phyloP scores from a whole-genome alignment of 2,329 filamentous ascomycete genomes.

The Aspergillus sojae region DNA sequence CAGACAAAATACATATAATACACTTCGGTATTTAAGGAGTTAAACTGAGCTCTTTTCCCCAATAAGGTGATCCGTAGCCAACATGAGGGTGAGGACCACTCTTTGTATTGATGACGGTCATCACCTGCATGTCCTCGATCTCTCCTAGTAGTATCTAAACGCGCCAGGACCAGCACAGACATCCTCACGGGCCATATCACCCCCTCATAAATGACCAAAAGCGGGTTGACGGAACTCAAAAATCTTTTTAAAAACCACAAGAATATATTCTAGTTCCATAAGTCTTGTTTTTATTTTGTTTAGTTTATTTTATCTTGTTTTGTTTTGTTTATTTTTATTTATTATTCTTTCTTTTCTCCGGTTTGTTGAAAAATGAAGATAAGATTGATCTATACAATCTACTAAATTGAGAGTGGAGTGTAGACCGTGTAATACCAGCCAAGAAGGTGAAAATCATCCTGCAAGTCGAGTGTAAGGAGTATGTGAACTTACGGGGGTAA shows the following conservation, averaged over 20 bases:
- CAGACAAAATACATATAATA: too few species aligned
- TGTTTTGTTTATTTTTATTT: neutral
- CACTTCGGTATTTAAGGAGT: neutral
- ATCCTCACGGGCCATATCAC: slow-evolving; percentile 17
- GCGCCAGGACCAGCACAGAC: slow-evolving; percentile 14
- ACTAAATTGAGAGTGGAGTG: neutral
- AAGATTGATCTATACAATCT: neutral
- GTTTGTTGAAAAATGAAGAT: neutral
- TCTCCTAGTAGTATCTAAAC: neutral
- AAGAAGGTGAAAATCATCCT: neutral
- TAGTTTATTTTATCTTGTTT: too few species aligned
- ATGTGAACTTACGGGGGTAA: neutral
- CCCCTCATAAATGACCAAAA: neutral
- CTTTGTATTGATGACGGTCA: neutral
- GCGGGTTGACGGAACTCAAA: slow-evolving; percentile 1
- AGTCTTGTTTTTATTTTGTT: too few species aligned
- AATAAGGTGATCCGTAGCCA: neutral
- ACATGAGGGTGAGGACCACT: neutral
- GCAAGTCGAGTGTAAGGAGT: neutral
- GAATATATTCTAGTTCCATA: too few species aligned
- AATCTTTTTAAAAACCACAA: neutral
- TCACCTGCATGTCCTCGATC: neutral
- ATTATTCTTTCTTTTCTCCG: neutral
- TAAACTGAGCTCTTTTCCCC: neutral
- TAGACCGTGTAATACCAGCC: neutral